Evolutionary conservation across 768 basidiomycete genomes (phyloP).

Genomic region (Mycena metata): DNA sequence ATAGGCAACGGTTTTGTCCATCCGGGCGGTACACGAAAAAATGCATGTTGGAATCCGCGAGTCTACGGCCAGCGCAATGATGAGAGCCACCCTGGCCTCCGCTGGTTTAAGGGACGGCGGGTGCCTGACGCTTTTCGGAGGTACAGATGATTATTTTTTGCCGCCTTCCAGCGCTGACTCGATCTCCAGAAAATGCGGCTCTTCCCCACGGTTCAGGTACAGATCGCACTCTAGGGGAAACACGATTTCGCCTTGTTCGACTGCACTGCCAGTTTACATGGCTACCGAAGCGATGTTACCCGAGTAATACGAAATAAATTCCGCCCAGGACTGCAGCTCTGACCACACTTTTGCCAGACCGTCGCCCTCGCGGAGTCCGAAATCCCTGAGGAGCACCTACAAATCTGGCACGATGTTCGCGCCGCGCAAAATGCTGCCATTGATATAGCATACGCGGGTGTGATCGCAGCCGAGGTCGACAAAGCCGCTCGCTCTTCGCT

Average conservation of each 20-base stretch:
- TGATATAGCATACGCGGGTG: slow-evolving; percentile 59
- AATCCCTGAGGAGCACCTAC: slow-evolving; percentile 65
- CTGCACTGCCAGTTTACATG: slow-evolving; percentile 76
- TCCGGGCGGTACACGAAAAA: slow-evolving; percentile 71
- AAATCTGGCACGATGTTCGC: slow-evolving; percentile 76
- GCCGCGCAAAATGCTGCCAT: slow-evolving; percentile 73
- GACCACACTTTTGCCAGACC: slow-evolving; percentile 56
- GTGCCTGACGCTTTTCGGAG: slow-evolving; percentile 83
- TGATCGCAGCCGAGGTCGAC: slow-evolving; percentile 70
- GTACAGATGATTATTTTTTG: slow-evolving; percentile 52
- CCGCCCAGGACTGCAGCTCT: slow-evolving; percentile 31
- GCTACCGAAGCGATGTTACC: slow-evolving; percentile 85
- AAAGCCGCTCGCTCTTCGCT: slow-evolving; percentile 70
- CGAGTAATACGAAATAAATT: slow-evolving; percentile 57
- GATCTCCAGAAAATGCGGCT: slow-evolving; percentile 80
- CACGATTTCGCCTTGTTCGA: slow-evolving; percentile 84
- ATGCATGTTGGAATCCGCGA: slow-evolving; percentile 83
- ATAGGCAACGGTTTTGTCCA: slow-evolving; percentile 83
- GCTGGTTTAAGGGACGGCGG: slow-evolving; percentile 72
- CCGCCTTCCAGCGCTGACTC: slow-evolving; percentile 14
- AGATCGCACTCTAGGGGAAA: slow-evolving; percentile 66
- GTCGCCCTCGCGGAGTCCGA: slow-evolving; percentile 71
- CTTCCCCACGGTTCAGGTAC: slow-evolving; percentile 87
- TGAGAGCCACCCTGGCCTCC: slow-evolving; percentile 65
- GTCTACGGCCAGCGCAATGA: slow-evolving; percentile 73